A percentile compares a stretch with the other conserved stretches of the same genome.
Conservation (phyloP, 2,329 filamentous ascomycete species). For the Sclerotinia trifoliorum region DNA sequence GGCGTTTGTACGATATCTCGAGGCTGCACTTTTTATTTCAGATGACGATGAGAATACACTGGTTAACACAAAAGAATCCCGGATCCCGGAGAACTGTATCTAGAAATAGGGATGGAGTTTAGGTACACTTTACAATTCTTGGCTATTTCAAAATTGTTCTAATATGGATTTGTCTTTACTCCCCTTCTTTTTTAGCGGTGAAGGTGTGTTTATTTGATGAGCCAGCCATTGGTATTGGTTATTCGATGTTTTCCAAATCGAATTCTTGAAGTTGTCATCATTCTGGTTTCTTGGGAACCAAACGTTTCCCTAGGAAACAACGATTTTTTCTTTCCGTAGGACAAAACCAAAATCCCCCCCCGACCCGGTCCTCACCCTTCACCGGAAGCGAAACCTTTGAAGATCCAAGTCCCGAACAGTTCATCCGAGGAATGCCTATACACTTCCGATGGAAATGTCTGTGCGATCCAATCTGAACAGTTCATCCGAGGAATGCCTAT, state of each 20-base stretch:
- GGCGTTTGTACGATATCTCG: constrained; percentile 39
- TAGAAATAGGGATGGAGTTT: constrained; percentile 34
- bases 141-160: constrained; percentile 29
- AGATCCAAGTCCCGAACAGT: background rate
- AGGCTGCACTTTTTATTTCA: constrained; percentile 28
- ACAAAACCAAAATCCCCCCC: background rate
- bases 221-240: background rate
- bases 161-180: constrained; percentile 14
- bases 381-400: background rate
- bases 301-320: background rate
- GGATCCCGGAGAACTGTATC: constrained; percentile 33
- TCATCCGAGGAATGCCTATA: background rate
- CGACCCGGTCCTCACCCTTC: background rate
- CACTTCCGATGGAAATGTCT: too few species aligned
- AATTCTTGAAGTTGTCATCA: background rate
- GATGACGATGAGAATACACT: constrained; percentile 34
- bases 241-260: background rate
- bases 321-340: too few species aligned
- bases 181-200: background rate
- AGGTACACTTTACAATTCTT: constrained; percentile 30
- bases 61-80: constrained; percentile 30
- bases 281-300: background rate
- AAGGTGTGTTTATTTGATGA: background rate
- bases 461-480: too few species aligned
- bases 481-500: background rate